These are phyloP conservation scores for Acorus calamus DNA, from an alignment of 106 monocot species.

Conservation along the genomic window DNA sequence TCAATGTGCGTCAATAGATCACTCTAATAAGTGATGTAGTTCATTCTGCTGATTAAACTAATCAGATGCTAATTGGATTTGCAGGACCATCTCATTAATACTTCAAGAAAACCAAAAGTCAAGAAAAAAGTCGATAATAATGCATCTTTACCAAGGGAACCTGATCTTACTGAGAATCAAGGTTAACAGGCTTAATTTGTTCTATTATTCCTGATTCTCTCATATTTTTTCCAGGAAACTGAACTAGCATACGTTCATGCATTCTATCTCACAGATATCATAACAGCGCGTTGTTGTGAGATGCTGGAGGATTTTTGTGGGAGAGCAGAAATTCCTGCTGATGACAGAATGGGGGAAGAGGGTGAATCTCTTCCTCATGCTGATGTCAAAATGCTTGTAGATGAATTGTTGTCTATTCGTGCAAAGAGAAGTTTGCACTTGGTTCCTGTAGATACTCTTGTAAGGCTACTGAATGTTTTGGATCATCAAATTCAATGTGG, in stretches of 20 bases:
- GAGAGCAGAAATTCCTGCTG: conserved; percentile 48
- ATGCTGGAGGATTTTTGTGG: conserved; percentile 79
- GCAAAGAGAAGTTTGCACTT: conserved; percentile 63
- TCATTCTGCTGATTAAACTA: neutral
- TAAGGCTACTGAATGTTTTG: conserved; percentile 64
- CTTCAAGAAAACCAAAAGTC: conserved; percentile 54
- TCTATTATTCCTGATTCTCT: neutral
- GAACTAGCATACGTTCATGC: too few species aligned
- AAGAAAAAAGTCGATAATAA: conserved; percentile 68
- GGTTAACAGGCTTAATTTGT: conserved; percentile 25
- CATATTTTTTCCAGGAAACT: too few species aligned
- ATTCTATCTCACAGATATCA: conserved; percentile 22
- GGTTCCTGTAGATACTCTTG: conserved; percentile 57
- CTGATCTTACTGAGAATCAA: conserved; percentile 44
- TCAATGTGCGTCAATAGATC: conserved; percentile 33
- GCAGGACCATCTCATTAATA: conserved; percentile 32
- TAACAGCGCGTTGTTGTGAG: conserved; percentile 49
- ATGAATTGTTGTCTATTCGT: conserved; percentile 58
- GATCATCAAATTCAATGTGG: conserved; percentile 78
- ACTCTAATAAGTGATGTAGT: too few species aligned
- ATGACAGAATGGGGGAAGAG: conserved; percentile 41
- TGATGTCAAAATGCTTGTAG: conserved; percentile 63
- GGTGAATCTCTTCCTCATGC: conserved; percentile 40
- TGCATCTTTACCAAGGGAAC: conserved; percentile 27
- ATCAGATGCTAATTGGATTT: conserved; percentile 4